Evolutionary conservation across 139 green algal genomes (phyloP).

Genomic region (Coelastrella sp.): DNA sequence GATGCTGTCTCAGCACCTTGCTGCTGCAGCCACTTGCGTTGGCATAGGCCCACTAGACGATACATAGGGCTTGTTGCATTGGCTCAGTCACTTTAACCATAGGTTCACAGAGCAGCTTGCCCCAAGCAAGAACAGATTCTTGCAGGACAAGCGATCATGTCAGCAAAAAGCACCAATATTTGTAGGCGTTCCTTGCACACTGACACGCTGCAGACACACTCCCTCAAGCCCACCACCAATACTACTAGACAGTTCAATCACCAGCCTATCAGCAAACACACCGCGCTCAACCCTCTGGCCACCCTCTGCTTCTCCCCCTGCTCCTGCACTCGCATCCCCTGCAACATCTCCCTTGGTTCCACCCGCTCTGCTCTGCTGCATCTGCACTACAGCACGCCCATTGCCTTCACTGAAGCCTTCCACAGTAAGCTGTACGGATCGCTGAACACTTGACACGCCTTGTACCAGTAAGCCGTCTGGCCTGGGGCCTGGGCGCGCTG

Average conservation of each 20-base stretch:
- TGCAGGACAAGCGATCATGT: background rate
- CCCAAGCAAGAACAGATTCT: background rate
- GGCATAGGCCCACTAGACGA: no score
- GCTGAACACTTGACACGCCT: background rate
- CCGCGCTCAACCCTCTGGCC: background rate
- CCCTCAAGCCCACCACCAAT: background rate
- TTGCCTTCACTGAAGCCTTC: background rate
- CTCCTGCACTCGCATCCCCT: background rate
- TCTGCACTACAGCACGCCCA: background rate
- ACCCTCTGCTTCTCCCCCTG: background rate
- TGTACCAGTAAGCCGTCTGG: background rate
- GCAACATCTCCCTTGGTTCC: background rate
- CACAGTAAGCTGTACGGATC: background rate
- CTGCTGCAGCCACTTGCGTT: no score
- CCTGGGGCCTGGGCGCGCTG: background rate
- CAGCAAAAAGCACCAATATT: background rate
- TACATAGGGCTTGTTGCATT: no score
- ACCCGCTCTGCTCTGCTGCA: background rate
- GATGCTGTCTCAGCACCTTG: no score
- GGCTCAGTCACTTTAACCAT: no score
- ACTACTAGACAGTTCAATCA: background rate
- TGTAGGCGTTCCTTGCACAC: background rate
- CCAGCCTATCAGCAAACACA: background rate
- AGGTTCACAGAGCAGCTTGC: no score
- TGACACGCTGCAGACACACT: background rate